phyloP scores from a whole-genome alignment of 2,329 filamentous ascomycete species.

The Exophiala viscosa region DNA sequence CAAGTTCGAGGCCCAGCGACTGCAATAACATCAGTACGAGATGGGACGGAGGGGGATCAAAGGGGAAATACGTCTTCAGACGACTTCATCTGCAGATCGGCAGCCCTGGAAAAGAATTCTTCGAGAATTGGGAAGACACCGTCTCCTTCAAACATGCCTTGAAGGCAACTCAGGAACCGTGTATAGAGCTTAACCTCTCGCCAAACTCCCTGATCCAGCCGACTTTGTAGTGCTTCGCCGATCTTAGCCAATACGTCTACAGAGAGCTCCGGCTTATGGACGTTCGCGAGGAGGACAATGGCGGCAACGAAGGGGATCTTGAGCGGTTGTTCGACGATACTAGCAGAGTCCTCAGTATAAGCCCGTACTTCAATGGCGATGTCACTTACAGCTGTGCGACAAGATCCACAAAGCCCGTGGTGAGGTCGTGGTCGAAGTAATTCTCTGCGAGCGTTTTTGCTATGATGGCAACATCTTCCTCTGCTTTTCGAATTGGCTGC shows the following conservation, averaged over 20 bases:
- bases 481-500: conserved; percentile 59
- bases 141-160: conserved; percentile 74
- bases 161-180: conserved; percentile 83
- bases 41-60: not conserved
- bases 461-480: conserved; percentile 72
- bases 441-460: conserved; percentile 76
- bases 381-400: conserved; percentile 64
- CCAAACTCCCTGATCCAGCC: conserved; percentile 73
- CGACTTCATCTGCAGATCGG: conserved; percentile 86
- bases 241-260: conserved; percentile 65
- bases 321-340: conserved; percentile 82
- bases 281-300: conserved; percentile 75
- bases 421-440: conserved; percentile 78
- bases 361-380: not conserved
- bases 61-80: conserved; percentile 71
- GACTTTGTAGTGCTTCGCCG: conserved; percentile 60
- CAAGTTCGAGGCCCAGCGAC: conserved; percentile 72
- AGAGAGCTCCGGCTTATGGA: conserved; percentile 69
- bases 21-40: conserved; percentile 33
- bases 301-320: conserved; percentile 95
- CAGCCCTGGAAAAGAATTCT: conserved; percentile 86
- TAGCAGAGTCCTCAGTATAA: conserved; percentile 29
- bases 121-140: conserved; percentile 82
- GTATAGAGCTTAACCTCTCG: conserved; percentile 85
- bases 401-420: conserved; percentile 68